Conservation (phyloP, 1,139 yeast species). For the Zygosaccharomyces pseudobailii region DNA sequence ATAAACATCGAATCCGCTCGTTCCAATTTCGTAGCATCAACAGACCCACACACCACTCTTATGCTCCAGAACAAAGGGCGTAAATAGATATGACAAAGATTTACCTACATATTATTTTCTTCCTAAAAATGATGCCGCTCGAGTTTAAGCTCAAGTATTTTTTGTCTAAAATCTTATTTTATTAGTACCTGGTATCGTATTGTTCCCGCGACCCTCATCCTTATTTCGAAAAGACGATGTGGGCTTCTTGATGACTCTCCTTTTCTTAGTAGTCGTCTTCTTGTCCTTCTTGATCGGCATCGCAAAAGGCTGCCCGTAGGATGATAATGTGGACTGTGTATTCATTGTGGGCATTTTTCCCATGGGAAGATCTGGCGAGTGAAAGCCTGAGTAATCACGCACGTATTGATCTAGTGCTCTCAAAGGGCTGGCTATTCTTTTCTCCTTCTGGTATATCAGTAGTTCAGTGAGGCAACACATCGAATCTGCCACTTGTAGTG, state of each 20-base stretch:
- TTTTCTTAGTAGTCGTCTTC: conserved; percentile 10
- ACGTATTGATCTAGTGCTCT: conserved; percentile 23
- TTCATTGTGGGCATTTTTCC: not conserved
- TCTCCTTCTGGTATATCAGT: conserved; percentile 19
- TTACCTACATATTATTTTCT: not conserved
- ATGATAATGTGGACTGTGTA: not conserved
- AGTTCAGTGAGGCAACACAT: conserved; percentile 10
- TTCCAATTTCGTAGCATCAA: not conserved
- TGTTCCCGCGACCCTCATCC: conserved; percentile 7
- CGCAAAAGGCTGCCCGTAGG: not conserved
- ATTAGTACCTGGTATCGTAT: conserved; percentile 14
- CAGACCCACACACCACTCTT: not conserved
- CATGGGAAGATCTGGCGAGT: not conserved
- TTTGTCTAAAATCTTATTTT: conserved; percentile 9
- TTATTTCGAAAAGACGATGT: not conserved
- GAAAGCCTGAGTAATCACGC: not conserved
- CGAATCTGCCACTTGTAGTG: conserved; percentile 67
- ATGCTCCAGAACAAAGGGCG: not conserved
- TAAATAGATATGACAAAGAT: not conserved
- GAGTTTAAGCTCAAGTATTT: not conserved
- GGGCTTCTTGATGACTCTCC: conserved; percentile 4
- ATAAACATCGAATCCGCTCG: not conserved
- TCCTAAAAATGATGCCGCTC: not conserved
- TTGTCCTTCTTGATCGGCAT: not conserved
- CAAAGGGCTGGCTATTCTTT: conserved; percentile 25